A percentile compares a stretch with the other conserved stretches of the same genome.
Conservation (phyloP, 2,329 filamentous ascomycete genomes). For the Chaetomium sp. region DNA sequence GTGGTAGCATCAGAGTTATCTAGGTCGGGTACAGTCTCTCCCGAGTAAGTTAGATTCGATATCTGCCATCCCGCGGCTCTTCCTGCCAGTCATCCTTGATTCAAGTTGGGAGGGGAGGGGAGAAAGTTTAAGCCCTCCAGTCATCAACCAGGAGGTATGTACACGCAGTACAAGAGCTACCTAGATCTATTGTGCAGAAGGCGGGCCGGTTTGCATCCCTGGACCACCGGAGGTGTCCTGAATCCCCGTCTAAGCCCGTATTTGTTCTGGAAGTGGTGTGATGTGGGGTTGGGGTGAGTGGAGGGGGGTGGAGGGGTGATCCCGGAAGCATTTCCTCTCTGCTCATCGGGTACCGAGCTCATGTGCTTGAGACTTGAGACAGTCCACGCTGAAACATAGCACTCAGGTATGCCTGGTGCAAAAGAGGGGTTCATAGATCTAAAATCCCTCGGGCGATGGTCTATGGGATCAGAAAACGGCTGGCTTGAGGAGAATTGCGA, state of each 20-base stretch:
- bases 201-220: not conserved
- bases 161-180: not conserved
- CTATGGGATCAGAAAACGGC: not conserved
- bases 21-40: not conserved
- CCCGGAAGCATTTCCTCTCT: not conserved
- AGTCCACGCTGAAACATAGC: not conserved
- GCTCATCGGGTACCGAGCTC: not conserved
- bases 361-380: not conserved
- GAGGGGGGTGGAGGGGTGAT: not conserved
- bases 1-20: not conserved
- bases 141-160: too few relatives aligned
- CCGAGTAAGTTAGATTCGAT: not conserved
- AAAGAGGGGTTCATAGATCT: not conserved
- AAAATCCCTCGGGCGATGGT: not conserved
- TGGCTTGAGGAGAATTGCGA: not conserved
- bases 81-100: not conserved
- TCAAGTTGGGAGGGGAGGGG: not conserved
- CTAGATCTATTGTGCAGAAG: too few relatives aligned
- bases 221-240: not conserved
- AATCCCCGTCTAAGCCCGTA: not conserved
- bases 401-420: not conserved
- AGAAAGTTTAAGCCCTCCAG: not conserved
- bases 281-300: not conserved
- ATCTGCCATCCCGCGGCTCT: not conserved
- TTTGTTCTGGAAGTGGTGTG: not conserved